Conservation (phyloP, 768 basidiomycete species). For the Tylopilus balloui region DNA sequence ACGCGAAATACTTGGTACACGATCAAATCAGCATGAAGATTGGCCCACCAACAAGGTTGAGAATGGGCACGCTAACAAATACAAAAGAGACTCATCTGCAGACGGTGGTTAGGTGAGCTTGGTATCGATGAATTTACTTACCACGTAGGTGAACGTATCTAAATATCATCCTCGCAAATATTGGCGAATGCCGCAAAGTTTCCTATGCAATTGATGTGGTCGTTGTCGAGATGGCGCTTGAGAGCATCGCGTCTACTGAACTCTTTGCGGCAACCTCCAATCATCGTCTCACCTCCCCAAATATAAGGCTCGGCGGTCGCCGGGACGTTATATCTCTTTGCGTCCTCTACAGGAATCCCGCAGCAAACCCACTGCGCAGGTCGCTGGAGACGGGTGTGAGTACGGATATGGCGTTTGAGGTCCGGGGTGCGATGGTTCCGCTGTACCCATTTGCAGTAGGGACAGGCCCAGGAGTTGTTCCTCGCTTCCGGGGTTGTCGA, state of each 20-base stretch:
- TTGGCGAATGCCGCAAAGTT: slow-evolving; percentile 29
- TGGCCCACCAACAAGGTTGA: background rate
- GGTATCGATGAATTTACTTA: slow-evolving; percentile 1
- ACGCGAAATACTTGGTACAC: slow-evolving; percentile 9
- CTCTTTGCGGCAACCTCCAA: slow-evolving; percentile 36
- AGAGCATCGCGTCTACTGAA: slow-evolving; percentile 39
- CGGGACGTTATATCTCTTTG: slow-evolving; percentile 19
- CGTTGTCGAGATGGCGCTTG: slow-evolving; percentile 38
- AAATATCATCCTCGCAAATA: slow-evolving; percentile 24
- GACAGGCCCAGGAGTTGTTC: slow-evolving; percentile 41
- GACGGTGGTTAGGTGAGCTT: background rate
- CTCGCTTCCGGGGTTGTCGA: slow-evolving; percentile 18
- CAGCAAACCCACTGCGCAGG: slow-evolving; percentile 38
- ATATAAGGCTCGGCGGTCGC: slow-evolving; percentile 22
- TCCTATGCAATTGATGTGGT: slow-evolving; percentile 33
- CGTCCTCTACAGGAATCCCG: slow-evolving; percentile 30
- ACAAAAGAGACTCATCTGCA: too few species aligned
- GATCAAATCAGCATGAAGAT: slow-evolving; percentile 4
- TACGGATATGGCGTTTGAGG: slow-evolving; percentile 54
- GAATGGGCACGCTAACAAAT: too few species aligned
- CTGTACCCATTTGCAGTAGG: slow-evolving; percentile 45
- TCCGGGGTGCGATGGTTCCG: slow-evolving; percentile 51
- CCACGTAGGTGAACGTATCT: slow-evolving; percentile 7
- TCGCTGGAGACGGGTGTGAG: slow-evolving; percentile 40
- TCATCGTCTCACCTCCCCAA: slow-evolving; percentile 29